phyloP scores from a whole-genome alignment of 495 filamentous ascomycete genomes.

The Terfezia claveryi region DNA sequence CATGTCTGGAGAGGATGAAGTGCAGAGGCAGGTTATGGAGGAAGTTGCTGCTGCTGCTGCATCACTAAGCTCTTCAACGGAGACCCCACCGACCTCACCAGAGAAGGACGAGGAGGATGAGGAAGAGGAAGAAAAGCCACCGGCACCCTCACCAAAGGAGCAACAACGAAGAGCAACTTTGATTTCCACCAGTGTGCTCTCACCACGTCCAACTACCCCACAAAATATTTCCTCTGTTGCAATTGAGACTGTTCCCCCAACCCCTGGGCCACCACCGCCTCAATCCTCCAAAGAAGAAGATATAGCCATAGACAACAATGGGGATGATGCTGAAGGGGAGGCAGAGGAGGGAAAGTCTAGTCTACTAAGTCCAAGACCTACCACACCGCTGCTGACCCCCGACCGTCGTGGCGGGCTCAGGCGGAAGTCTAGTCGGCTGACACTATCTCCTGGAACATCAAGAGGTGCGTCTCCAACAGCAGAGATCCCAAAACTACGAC shows the following conservation, averaged over 20 bases:
- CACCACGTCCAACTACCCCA: too few species aligned
- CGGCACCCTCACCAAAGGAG: too few species aligned
- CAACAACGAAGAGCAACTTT: too few species aligned
- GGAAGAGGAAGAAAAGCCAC: not conserved
- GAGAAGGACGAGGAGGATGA: not conserved
- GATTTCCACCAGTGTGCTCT: too few species aligned
- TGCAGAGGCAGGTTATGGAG: not conserved
- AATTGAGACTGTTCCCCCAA: too few species aligned
- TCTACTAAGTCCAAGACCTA: not conserved
- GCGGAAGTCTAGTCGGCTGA: not conserved
- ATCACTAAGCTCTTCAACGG: too few species aligned
- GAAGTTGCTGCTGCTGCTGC: not conserved
- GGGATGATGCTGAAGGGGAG: not conserved
- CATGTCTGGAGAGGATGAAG: not conserved
- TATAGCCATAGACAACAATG: not conserved
- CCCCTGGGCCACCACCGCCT: too few species aligned
- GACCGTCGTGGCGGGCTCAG: not conserved
- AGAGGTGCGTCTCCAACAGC: not conserved
- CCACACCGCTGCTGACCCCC: not conserved
- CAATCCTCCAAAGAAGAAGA: not conserved
- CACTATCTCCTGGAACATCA: not conserved
- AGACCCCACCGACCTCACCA: too few species aligned
- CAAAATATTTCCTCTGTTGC: too few species aligned
- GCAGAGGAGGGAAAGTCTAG: not conserved
- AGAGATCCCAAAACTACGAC: not conserved